phyloP scores from a whole-genome alignment of 1,284 basidiomycete species.

The Leccinum subrobustum region DNA sequence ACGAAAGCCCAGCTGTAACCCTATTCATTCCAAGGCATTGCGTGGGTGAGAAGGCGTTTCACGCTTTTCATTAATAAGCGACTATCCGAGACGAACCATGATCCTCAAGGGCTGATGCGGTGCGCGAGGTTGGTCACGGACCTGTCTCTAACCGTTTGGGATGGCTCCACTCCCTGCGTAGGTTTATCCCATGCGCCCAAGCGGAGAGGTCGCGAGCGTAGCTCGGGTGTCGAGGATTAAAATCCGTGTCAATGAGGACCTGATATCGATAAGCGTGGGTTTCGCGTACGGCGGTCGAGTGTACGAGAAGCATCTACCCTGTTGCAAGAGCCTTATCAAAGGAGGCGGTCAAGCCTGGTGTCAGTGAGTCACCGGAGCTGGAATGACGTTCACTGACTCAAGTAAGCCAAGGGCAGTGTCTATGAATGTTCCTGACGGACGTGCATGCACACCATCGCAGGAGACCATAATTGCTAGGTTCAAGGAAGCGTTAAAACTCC shows the following conservation, averaged over 20 bases:
- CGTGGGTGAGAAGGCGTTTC: conserved; percentile 16
- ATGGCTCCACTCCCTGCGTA: not conserved
- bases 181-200: not conserved
- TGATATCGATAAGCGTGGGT: conserved; percentile 17
- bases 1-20: conserved; percentile 11
- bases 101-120: conserved; percentile 3
- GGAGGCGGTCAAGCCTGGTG: conserved; percentile 2
- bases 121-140: conserved; percentile 4
- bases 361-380: conserved; percentile 20
- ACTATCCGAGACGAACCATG: conserved; percentile 11
- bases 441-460: not conserved
- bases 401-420: not conserved
- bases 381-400: conserved; percentile 14
- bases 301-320: not conserved
- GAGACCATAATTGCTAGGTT: conserved; percentile 25
- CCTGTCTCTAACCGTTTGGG: not conserved
- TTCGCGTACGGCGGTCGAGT: not conserved
- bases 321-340: conserved; percentile 11
- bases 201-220: not conserved
- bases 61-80: conserved; percentile 1
- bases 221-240: conserved; percentile 10
- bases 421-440: conserved; percentile 12
- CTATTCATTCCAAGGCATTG: conserved; percentile 6
- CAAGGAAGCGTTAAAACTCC: conserved; percentile 10
- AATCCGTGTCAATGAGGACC: not conserved